These are phyloP conservation scores for Metarhizium brunneum DNA, from an alignment of 2,329 filamentous ascomycete species.

Conservation along the genomic window DNA sequence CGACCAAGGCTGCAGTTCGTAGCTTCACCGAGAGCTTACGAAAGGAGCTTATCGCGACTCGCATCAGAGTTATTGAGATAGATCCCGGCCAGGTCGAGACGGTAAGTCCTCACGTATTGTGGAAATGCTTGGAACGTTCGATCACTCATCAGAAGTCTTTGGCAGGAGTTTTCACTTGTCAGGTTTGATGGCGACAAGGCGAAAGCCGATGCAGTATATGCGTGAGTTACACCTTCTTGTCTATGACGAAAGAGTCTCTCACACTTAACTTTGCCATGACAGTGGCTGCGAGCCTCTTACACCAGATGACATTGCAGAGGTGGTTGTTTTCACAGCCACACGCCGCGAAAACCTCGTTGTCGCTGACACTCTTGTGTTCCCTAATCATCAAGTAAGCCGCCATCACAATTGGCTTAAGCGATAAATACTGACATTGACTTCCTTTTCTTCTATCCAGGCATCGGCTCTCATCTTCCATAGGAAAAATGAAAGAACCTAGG, in stretches of 20 bases:
- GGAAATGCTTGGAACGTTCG: neutral
- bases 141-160: neutral
- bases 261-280: neutral
- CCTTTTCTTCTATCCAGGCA: slow-evolving; percentile 12
- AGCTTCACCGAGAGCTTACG: slow-evolving; percentile 76
- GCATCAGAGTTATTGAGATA: slow-evolving; percentile 77
- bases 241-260: neutral
- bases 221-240: slow-evolving; percentile 38
- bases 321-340: slow-evolving; percentile 77
- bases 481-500: slow-evolving; percentile 8
- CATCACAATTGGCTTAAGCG: neutral
- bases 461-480: slow-evolving; percentile 24
- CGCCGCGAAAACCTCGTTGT: slow-evolving; percentile 85
- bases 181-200: slow-evolving; percentile 80
- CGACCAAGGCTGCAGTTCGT: slow-evolving; percentile 80
- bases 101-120: slow-evolving; percentile 24
- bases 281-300: slow-evolving; percentile 75
- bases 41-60: slow-evolving; percentile 71
- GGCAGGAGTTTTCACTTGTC: slow-evolving; percentile 75
- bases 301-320: slow-evolving; percentile 82
- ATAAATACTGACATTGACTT: neutral
- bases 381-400: slow-evolving; percentile 68
- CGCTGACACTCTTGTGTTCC: slow-evolving; percentile 79
- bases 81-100: slow-evolving; percentile 93
- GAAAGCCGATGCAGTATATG: slow-evolving; percentile 86